Base-by-base conservation (phyloP, 2,329 filamentous ascomycete genomes). In the Emydomyces testavorans region DNA sequence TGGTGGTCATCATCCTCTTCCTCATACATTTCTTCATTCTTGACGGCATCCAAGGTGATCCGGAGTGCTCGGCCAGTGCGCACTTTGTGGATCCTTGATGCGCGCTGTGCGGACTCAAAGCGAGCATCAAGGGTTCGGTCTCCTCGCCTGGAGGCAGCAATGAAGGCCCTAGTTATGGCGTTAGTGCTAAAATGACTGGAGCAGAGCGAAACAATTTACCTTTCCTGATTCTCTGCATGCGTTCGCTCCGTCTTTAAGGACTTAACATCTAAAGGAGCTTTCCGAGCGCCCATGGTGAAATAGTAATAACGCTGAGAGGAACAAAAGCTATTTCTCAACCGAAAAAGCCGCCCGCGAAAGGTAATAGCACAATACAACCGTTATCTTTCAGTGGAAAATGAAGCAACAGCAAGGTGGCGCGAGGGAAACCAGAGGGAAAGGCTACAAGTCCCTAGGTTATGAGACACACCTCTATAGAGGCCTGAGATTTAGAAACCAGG, bases 1-100 rank as follows among this genome's bases (percentile, higher is more conserved):
- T 24, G n/a, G 18, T 18, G 15, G 26, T 89, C 84, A 56, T 94
- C 85, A 46, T 94, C 88, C 60, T 94, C 85, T 64, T 94, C 89
- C 60, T 94, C 88, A 61, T 95, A 95, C 86, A 94, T 94, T 63
- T 93, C 87, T 63, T 94, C 89, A 53, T 86, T 88, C 56, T 84
- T 72, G 10, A 94, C 88, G 66, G 92, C 88, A 59, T 92, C 78
- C 64, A 89, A 83, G 21, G 83, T 88, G 50, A 95, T 84, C 56
- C 81, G 80, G 51, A 95, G 74, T 1, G 77, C 79, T 56, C 87
- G 84, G 32, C 89, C 90, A 0, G 89, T 94, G 15, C 88, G 80
- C 62, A 82, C 78, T 69, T 88, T 87, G 73, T 94, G 89, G 31
- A 94, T 86, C 58, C 87, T 81, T n/a, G 89, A 94, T 4, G 89